Base-by-base conservation (phyloP, 306 rosid genomes). In the Abrus precatorius region DNA sequence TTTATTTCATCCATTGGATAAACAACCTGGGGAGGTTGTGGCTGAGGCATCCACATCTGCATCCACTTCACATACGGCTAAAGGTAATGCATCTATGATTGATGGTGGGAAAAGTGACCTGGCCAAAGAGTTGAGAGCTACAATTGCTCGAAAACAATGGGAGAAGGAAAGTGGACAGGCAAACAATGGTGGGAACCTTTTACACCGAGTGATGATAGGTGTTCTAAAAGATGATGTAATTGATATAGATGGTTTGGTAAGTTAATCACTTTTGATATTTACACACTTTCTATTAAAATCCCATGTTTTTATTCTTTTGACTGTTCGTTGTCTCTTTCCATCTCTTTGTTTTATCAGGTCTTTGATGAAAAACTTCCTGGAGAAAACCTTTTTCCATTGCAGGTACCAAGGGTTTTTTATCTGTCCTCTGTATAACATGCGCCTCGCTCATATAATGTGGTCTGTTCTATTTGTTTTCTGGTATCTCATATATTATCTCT, bases 191-290 rank as follows among this genome's bases (percentile, higher is more conserved):
- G 97, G 97, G 79, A 90, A 90, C 86, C 89, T 93, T 78, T 74
- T 96, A 52, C 88, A 78, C 72, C 86, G 94, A 78, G 89, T 93
- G 49, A 89, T 96, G 97, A 93, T 96, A 85, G 97, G 92, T 69
- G 97, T 89, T 83, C 84, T 91, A 54, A 84, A 92, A 88, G 97
- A 93, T 75, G 94, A 93, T 73, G 97, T 86, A 32, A 93, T 96
- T 84, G 99, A 93, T 82, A 93, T 93, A 38, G 98, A 92, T 88
- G 93, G 97, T 82, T 81, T 96, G 97, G 99, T 93, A 92, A 62
- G 98, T 78, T 75, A 12, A 71, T 67, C 57, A 71, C 53, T 57
- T 72, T 20, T 12, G 57, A 33, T 56, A 67, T 10, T 76, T 47
- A 9, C 43, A 59, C 45, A 43, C 14, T 53, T 74, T 79, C 43